phyloP scores from a whole-genome alignment of 345 rosid species.

The Dimocarpus longan region DNA sequence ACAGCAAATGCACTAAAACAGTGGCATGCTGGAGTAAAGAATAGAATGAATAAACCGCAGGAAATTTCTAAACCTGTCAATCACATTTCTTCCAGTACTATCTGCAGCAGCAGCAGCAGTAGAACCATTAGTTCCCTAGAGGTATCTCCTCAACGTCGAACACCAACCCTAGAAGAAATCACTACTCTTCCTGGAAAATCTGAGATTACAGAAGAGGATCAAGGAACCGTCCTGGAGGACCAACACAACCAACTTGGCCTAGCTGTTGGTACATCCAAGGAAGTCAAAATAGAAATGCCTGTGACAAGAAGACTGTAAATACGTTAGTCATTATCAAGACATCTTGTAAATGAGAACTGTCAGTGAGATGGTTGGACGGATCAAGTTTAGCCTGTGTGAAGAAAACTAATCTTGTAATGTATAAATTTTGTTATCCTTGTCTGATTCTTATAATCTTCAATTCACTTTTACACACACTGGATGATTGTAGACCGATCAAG shows the following conservation, averaged over 20 bases:
- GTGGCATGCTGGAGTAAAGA: conserved; percentile 38
- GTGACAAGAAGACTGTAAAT: neutral
- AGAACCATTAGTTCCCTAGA: neutral
- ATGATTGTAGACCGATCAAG: neutral
- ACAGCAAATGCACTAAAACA: conserved; percentile 32
- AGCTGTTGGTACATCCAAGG: neutral
- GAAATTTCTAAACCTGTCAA: neutral
- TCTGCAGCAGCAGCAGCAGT: conserved; percentile 13
- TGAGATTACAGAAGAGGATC: conserved; percentile 10
- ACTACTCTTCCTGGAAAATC: neutral
- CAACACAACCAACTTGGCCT: neutral
- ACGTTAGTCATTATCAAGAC: neutral
- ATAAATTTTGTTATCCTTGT: neutral
- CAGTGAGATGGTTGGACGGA: neutral
- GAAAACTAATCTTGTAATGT: too few species aligned
- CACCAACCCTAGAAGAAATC: conserved; percentile 21
- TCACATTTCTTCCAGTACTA: neutral
- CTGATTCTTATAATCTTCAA: neutral
- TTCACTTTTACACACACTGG: neutral
- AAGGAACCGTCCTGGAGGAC: neutral
- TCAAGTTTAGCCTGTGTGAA: too few species aligned
- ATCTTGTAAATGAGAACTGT: neutral
- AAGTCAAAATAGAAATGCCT: neutral
- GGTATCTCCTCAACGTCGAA: conserved; percentile 17
- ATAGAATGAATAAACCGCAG: conserved; percentile 31